Evolutionary conservation across 2,329 filamentous ascomycete species (phyloP).

Genomic region (Apiospora hydei): DNA sequence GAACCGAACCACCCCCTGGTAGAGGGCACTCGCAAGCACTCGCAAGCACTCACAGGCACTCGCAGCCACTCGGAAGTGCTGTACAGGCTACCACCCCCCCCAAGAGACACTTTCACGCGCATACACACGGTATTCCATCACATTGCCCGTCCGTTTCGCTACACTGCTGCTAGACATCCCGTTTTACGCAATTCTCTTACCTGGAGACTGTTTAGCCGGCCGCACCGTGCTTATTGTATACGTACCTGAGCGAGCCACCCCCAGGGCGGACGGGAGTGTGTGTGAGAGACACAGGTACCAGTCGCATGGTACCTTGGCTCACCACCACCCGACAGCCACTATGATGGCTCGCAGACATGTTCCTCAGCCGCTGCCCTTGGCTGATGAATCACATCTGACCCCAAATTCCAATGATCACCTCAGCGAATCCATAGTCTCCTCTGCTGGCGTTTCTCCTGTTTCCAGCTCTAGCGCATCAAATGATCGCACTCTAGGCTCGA

Average conservation of each 20-base stretch:
- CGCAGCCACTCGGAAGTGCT: slow-evolving; percentile 7
- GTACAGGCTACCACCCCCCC: slow-evolving; percentile 8
- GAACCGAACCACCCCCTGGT: background rate
- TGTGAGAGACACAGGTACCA: slow-evolving; percentile 19
- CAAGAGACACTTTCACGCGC: background rate
- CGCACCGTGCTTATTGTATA: slow-evolving; percentile 20
- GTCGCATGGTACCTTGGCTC: slow-evolving; percentile 28
- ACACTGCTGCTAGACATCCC: slow-evolving; percentile 2
- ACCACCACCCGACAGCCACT: slow-evolving; percentile 29
- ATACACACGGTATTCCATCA: slow-evolving; percentile 13
- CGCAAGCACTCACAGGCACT: background rate
- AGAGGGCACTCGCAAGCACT: slow-evolving; percentile 2
- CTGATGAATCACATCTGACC: slow-evolving; percentile 38
- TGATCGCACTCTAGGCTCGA: slow-evolving; percentile 18
- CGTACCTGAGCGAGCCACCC: slow-evolving; percentile 8
- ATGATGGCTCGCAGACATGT: slow-evolving; percentile 65
- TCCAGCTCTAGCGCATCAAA: slow-evolving; percentile 20
- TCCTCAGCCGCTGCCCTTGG: slow-evolving; percentile 64
- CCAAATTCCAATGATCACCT: slow-evolving; percentile 18
- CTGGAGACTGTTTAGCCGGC: slow-evolving; percentile 13
- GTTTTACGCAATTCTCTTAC: slow-evolving; percentile 21
- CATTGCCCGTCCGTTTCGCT: slow-evolving; percentile 20
- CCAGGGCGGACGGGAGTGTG: slow-evolving; percentile 11
- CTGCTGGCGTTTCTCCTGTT: slow-evolving; percentile 6
- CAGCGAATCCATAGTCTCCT: slow-evolving; percentile 23